These are phyloP conservation scores for Ophiostoma novo-ulmi DNA, from an alignment of 2,329 filamentous ascomycete genomes.

Conservation along the genomic window DNA sequence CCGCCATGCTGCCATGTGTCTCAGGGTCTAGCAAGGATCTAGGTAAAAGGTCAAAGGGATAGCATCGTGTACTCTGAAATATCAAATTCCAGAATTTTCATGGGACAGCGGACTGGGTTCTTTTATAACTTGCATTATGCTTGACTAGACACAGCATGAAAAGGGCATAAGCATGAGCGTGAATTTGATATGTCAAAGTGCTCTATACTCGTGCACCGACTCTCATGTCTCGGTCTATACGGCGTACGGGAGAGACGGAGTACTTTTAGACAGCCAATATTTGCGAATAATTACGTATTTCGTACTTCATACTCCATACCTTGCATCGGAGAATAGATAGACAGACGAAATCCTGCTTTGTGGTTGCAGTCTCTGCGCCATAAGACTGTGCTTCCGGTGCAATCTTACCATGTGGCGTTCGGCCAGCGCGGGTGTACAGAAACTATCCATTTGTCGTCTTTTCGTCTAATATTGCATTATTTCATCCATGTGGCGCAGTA, in stretches of 20 bases:
- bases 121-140: neutral
- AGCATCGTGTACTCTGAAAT: neutral
- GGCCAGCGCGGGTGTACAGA: neutral
- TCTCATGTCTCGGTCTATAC: neutral
- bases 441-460: neutral
- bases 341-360: neutral
- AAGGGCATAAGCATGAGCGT: neutral
- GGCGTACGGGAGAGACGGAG: neutral
- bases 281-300: neutral
- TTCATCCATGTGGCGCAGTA: neutral
- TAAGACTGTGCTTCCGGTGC: neutral
- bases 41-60: neutral
- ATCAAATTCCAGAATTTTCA: neutral
- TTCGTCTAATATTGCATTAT: neutral
- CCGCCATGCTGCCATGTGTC: slow-evolving; percentile 4
- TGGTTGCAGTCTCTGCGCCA: neutral
- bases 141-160: neutral
- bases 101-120: neutral
- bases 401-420: slow-evolving; percentile 3
- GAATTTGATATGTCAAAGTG: neutral
- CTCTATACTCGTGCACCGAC: neutral
- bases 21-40: neutral
- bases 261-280: neutral
- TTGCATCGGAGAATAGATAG: neutral
- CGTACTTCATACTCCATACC: neutral